Percentiles rank a stretch among this genome's conserved stretches.
These are phyloP conservation scores for Kwoniella bestiolae DNA, from an alignment of 768 basidiomycete genomes.

Conservation along the genomic window DNA sequence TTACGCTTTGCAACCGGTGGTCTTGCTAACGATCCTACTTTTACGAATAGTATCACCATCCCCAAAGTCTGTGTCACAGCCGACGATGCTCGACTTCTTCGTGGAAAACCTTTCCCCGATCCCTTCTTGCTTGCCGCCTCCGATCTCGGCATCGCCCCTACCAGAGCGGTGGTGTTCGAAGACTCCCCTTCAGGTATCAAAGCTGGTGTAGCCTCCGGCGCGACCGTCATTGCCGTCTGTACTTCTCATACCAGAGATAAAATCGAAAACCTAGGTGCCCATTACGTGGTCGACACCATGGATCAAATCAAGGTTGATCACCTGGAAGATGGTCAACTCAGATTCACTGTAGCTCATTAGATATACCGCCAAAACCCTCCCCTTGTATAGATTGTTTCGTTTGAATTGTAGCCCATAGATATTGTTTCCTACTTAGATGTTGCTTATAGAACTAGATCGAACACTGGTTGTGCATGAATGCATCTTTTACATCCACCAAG, in stretches of 20 bases:
- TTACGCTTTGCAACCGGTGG: not conserved
- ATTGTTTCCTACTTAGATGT: slow-evolving; percentile 3
- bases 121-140: slow-evolving; percentile 58
- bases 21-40: slow-evolving; percentile 50
- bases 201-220: slow-evolving; percentile 55
- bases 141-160: slow-evolving; percentile 57
- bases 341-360: slow-evolving; percentile 35
- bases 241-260: slow-evolving; percentile 53
- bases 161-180: slow-evolving; percentile 61
- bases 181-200: slow-evolving; percentile 58
- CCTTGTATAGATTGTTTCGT: not conserved
- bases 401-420: slow-evolving; percentile 4
- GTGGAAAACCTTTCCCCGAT: slow-evolving; percentile 57
- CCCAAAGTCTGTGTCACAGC: slow-evolving; percentile 74
- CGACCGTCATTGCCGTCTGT: slow-evolving; percentile 57
- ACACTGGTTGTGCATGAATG: not conserved
- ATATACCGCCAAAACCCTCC: not conserved
- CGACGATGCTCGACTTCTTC: slow-evolving; percentile 70
- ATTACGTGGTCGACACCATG: slow-evolving; percentile 45
- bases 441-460: slow-evolving; percentile 14
- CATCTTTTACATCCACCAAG: too few species aligned
- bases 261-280: slow-evolving; percentile 41
- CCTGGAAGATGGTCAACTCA: slow-evolving; percentile 25
- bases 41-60: slow-evolving; percentile 63
- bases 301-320: slow-evolving; percentile 36